Percentiles rank a stretch among this genome's conserved stretches.
Evolutionary conservation across 805 yeast genomes (phyloP).

Genomic region (Saturnispora zaruensis): DNA sequence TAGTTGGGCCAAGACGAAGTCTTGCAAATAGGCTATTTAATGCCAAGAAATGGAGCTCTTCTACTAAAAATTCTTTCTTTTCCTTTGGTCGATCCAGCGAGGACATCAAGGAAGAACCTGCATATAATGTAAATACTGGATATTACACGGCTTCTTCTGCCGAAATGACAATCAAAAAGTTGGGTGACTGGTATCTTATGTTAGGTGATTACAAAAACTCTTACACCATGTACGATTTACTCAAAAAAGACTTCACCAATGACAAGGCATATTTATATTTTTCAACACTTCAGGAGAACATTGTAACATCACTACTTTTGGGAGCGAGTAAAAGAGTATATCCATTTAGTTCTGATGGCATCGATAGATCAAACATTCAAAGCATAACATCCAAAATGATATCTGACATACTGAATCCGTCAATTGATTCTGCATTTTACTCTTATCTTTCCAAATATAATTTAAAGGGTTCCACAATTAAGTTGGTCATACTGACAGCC

Average conservation of each 20-base stretch:
- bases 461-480: conserved; percentile 58
- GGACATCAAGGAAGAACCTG: conserved; percentile 5
- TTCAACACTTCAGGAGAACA: conserved; percentile 86
- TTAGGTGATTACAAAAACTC: conserved; percentile 83
- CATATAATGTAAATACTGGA: conserved; percentile 44
- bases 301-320: conserved; percentile 62
- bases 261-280: conserved; percentile 75
- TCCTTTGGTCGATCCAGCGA: conserved; percentile 19
- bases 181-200: conserved; percentile 92
- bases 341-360: conserved; percentile 29
- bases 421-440: conserved; percentile 64
- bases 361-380: conserved; percentile 18
- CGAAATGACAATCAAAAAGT: conserved; percentile 67
- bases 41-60: conserved; percentile 45
- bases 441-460: conserved; percentile 67
- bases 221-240: conserved; percentile 70
- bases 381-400: conserved; percentile 36
- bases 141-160: conserved; percentile 54
- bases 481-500: conserved; percentile 56
- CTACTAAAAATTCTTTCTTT: conserved; percentile 27
- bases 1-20: conserved; percentile 68
- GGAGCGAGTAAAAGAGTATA: conserved; percentile 41
- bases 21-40: conserved; percentile 60
- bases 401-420: conserved; percentile 47
- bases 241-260: conserved; percentile 65